phyloP scores from a whole-genome alignment of 768 basidiomycete genomes.

The Hysterangium stoloniferum region DNA sequence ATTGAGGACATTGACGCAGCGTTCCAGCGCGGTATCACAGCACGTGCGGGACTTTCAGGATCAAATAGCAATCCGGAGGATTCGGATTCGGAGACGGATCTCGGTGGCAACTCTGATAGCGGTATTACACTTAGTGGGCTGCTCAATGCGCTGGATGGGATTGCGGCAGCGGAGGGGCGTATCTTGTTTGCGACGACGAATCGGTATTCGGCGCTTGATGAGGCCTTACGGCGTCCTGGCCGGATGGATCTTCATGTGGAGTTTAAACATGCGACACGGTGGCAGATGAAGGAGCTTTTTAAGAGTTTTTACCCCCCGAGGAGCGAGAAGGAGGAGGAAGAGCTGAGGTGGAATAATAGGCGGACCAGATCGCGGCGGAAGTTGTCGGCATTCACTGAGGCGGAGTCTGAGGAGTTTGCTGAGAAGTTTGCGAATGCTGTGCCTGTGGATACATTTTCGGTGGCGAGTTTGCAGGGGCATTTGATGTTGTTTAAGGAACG shows the following conservation, averaged over 20 bases:
- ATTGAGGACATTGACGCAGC: slow-evolving; percentile 86
- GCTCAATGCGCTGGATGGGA: slow-evolving; percentile 72
- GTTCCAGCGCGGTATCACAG: slow-evolving; percentile 38
- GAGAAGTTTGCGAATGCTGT: slow-evolving; percentile 19
- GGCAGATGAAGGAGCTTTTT: slow-evolving; percentile 61
- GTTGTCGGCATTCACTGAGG: background rate
- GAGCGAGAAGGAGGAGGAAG: slow-evolving; percentile 17
- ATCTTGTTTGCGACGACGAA: slow-evolving; percentile 77
- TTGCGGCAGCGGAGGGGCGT: slow-evolving; percentile 76
- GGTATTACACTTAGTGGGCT: slow-evolving; percentile 65
- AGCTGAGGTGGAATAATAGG: slow-evolving; percentile 18
- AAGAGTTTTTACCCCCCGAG: slow-evolving; percentile 56
- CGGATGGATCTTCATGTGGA: slow-evolving; percentile 76
- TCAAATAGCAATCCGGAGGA: background rate
- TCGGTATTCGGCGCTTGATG: slow-evolving; percentile 59
- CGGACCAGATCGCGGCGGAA: slow-evolving; percentile 19
- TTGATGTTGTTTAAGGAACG: slow-evolving; percentile 61
- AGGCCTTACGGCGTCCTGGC: slow-evolving; percentile 69
- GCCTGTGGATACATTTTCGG: slow-evolving; percentile 33
- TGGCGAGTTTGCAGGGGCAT: slow-evolving; percentile 46
- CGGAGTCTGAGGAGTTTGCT: slow-evolving; percentile 13
- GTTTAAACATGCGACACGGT: slow-evolving; percentile 64
- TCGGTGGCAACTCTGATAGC: slow-evolving; percentile 10
- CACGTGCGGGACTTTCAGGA: slow-evolving; percentile 21
- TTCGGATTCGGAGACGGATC: no score